These are phyloP conservation scores for Neurospora sp. DNA, from an alignment of 2,329 filamentous ascomycete species.

Conservation along the genomic window DNA sequence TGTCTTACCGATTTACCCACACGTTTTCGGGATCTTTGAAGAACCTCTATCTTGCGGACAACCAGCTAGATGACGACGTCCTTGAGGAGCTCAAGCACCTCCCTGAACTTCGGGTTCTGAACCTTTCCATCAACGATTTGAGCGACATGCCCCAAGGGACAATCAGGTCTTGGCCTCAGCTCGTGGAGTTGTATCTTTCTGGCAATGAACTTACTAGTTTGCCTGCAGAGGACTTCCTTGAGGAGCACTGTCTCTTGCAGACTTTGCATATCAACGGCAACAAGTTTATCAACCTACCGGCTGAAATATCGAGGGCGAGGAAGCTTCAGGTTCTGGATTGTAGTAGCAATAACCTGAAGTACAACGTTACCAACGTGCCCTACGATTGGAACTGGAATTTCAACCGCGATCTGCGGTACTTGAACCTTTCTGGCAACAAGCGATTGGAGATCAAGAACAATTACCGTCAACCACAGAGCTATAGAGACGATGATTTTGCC, in stretches of 20 bases:
- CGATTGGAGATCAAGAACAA: slow-evolving; percentile 70
- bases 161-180: slow-evolving; percentile 78
- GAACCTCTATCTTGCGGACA: slow-evolving; percentile 84
- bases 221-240: slow-evolving; percentile 77
- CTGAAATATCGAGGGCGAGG: slow-evolving; percentile 88
- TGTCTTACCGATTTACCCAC: slow-evolving; percentile 67
- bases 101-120: slow-evolving; percentile 75
- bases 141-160: slow-evolving; percentile 85
- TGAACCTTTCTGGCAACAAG: slow-evolving; percentile 96
- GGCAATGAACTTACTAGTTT: slow-evolving; percentile 88
- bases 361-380: slow-evolving; percentile 97
- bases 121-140: slow-evolving; percentile 89
- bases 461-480: slow-evolving; percentile 31
- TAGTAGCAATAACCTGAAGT: slow-evolving; percentile 89
- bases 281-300: slow-evolving; percentile 92
- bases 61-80: slow-evolving; percentile 85
- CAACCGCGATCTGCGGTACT: slow-evolving; percentile 87
- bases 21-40: slow-evolving; percentile 83
- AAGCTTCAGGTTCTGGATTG: slow-evolving; percentile 89
- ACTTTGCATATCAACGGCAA: slow-evolving; percentile 94
- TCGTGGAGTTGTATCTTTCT: slow-evolving; percentile 87
- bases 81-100: slow-evolving; percentile 84
- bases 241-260: slow-evolving; percentile 78
- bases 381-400: slow-evolving; percentile 99
- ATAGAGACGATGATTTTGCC: slow-evolving; percentile 41